A percentile compares a stretch with the other conserved stretches of the same genome.
phyloP scores from a whole-genome alignment of 2,329 filamentous ascomycete genomes.

The Apiospora hydei region DNA sequence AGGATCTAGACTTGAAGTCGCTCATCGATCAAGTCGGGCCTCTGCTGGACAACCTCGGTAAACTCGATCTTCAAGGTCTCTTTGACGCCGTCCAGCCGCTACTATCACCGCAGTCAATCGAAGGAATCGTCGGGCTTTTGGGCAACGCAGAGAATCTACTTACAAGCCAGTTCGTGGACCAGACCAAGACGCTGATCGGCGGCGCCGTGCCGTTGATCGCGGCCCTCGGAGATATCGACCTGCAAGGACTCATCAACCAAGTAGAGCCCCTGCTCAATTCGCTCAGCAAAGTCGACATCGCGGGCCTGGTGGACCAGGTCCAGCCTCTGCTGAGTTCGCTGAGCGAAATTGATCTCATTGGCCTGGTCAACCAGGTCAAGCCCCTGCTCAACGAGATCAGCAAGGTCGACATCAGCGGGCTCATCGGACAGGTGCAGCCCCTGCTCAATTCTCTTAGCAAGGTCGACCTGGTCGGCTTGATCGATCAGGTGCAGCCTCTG shows the following conservation, averaged over 20 bases:
- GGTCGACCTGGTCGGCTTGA: slow-evolving; percentile 22
- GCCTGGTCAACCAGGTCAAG: slow-evolving; percentile 35
- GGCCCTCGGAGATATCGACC: slow-evolving; percentile 37
- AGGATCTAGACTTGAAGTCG: slow-evolving; percentile 37
- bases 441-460: slow-evolving; percentile 38
- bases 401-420: slow-evolving; percentile 42
- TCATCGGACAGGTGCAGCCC: slow-evolving; percentile 46
- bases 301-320: slow-evolving; percentile 44
- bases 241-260: slow-evolving; percentile 39
- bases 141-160: slow-evolving; percentile 40
- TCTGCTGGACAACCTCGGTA: slow-evolving; percentile 33
- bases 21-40: slow-evolving; percentile 30
- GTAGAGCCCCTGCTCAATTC: slow-evolving; percentile 27
- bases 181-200: slow-evolving; percentile 38
- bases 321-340: slow-evolving; percentile 39
- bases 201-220: slow-evolving; percentile 38
- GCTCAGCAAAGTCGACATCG: slow-evolving; percentile 42
- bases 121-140: slow-evolving; percentile 40
- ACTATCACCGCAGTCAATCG: slow-evolving; percentile 41
- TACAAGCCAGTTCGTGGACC: slow-evolving; percentile 35
- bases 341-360: slow-evolving; percentile 41
- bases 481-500: slow-evolving; percentile 44
- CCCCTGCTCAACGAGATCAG: slow-evolving; percentile 39
- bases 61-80: slow-evolving; percentile 40
- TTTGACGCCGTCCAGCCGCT: slow-evolving; percentile 45